phyloP scores from a whole-genome alignment of 257 asterid species.

The Cordia subcordata region DNA sequence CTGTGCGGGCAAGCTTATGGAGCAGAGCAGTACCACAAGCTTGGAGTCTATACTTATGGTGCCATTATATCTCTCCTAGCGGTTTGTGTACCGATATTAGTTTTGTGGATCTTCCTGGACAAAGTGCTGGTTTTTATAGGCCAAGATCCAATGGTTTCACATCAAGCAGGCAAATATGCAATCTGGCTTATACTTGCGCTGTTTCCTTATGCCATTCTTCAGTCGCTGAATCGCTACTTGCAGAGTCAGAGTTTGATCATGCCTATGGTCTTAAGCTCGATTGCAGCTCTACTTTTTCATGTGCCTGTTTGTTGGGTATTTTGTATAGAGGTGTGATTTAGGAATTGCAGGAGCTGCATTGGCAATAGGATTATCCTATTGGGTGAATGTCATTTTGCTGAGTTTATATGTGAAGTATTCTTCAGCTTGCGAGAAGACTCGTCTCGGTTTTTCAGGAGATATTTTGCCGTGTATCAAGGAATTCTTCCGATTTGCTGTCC shows the following conservation, averaged over 20 bases:
- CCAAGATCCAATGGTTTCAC: slow-evolving; percentile 64
- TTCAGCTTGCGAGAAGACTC: slow-evolving; percentile 39
- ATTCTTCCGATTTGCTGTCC: slow-evolving; percentile 62
- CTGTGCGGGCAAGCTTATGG: slow-evolving; percentile 92
- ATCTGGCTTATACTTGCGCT: slow-evolving; percentile 64
- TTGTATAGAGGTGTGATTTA: slow-evolving; percentile 45
- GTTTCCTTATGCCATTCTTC: slow-evolving; percentile 68
- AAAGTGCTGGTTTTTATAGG: slow-evolving; percentile 45
- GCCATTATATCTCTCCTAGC: slow-evolving; percentile 50
- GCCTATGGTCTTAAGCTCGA: slow-evolving; percentile 61
- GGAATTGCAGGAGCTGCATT: slow-evolving; percentile 74
- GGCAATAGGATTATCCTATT: slow-evolving; percentile 64
- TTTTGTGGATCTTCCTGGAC: slow-evolving; percentile 56
- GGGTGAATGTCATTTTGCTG: slow-evolving; percentile 59
- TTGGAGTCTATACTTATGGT: slow-evolving; percentile 49
- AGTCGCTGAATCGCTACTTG: slow-evolving; percentile 59
- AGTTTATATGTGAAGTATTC: slow-evolving; percentile 51
- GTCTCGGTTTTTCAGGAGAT: slow-evolving; percentile 30
- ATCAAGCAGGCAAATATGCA: slow-evolving; percentile 60
- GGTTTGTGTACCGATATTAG: slow-evolving; percentile 51
- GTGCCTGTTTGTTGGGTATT: slow-evolving; percentile 60
- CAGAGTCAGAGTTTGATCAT: slow-evolving; percentile 70
- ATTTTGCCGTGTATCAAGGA: slow-evolving; percentile 40
- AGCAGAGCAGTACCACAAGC: slow-evolving; percentile 54
- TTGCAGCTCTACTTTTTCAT: slow-evolving; percentile 57